Base-by-base conservation (phyloP, 1,139 yeast genomes). In the Nakaseomyces sp. region DNA sequence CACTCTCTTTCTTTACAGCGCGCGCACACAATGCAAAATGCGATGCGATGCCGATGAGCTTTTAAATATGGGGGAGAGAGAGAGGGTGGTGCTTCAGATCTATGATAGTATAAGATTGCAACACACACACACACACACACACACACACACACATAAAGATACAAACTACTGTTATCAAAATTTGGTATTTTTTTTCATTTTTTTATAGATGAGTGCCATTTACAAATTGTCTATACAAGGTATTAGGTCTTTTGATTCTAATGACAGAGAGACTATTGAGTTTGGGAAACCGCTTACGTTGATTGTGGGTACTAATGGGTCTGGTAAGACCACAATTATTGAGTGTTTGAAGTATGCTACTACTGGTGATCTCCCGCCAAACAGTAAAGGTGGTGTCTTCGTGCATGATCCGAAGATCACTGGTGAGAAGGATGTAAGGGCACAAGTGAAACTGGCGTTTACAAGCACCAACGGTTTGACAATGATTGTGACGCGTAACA, bases 261-360 rank as follows among this genome's bases (percentile, higher is more conserved):
- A 81, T 50, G 77, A 79, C 41, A 73, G 86, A 24, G 96, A 91
- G 57, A 82, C 89, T 1, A 87, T 93, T 48, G 87, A 85, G 58
- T 93, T 93, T 64, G 91, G 91, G 9, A 77, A 77, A 40, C 99
- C 99, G 0, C 66, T 93, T 56, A 93, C 98, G 0, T 70, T 93
- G 45, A 91, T 93, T 47, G 95, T 94, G 41, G 99, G 99, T 0
- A 87, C 85, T 48, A 93, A 93, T 66, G 99, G 98, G 35, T 83
- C 96, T 32, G 99, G 99, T n/a, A 93, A 93, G 62, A 93, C 99
- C 0, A 89, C 98, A 1, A 81, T 93, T 44, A 93, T 93, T 49
- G 99, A 93, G 63, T 88, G 96, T 60, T 69, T 93, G 48, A 79
- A 88, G 58, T 91, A 89, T 62, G 93, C 95, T 17, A 86, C 98